Conservation (phyloP, 495 filamentous ascomycete species). For the Neurospora sp. region DNA sequence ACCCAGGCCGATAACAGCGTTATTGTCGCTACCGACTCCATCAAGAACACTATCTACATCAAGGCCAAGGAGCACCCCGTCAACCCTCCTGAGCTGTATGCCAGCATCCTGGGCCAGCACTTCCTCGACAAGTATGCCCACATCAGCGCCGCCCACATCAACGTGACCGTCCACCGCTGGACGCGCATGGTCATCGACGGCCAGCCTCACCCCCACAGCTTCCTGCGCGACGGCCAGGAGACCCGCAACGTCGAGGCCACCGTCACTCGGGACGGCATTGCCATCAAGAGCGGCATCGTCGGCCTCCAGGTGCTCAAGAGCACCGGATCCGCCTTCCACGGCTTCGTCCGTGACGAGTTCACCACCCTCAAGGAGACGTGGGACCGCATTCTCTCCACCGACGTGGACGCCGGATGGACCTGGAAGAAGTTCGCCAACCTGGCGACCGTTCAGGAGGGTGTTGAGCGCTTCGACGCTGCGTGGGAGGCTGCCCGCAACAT, state of each 20-base stretch:
- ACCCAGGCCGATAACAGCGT: constrained; percentile 91
- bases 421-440: constrained; percentile 65
- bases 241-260: constrained; percentile 64
- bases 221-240: constrained; percentile 82
- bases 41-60: constrained; percentile 97
- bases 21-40: constrained; percentile 91
- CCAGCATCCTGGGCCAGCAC: constrained; percentile 70
- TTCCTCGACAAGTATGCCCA: constrained; percentile 82
- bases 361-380: constrained; percentile 82
- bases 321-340: constrained; percentile 94
- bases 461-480: constrained; percentile 63
- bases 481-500: constrained; percentile 68
- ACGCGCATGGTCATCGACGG: constrained; percentile 81
- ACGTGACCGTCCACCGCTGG: constrained; percentile 81
- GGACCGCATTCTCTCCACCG: constrained; percentile 91
- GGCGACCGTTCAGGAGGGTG: constrained; percentile 54
- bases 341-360: constrained; percentile 86
- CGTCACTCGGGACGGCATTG: constrained; percentile 52
- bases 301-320: constrained; percentile 88
- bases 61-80: constrained; percentile 87
- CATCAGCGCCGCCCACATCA: constrained; percentile 73
- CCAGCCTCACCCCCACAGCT: constrained; percentile 91
- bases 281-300: constrained; percentile 57
- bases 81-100: constrained; percentile 88
- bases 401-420: constrained; percentile 75